These are phyloP conservation scores for Mycosarcoma mackinlayi DNA, from an alignment of 1,284 basidiomycete genomes.

Conservation along the genomic window DNA sequence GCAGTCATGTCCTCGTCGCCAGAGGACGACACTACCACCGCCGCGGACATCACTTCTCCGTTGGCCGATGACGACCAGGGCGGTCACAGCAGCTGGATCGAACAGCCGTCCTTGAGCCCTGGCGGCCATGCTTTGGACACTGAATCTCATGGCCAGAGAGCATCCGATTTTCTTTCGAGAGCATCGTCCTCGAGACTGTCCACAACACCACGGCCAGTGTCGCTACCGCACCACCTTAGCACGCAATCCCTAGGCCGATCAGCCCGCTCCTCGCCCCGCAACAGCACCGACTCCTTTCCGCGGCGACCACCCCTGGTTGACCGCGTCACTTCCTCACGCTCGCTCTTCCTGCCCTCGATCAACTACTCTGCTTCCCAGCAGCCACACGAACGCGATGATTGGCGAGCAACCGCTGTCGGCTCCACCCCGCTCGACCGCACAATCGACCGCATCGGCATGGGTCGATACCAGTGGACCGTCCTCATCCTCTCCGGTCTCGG, in stretches of 20 bases:
- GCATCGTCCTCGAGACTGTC: slow-evolving; percentile 7
- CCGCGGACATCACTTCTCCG: neutral
- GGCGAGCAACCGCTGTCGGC: slow-evolving; percentile 49
- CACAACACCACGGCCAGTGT: neutral
- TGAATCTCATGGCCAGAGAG: neutral
- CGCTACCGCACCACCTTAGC: slow-evolving; percentile 19
- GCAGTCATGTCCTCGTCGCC: slow-evolving; percentile 23
- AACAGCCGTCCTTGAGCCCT: slow-evolving; percentile 1
- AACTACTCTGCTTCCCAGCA: slow-evolving; percentile 17
- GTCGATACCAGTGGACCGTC: slow-evolving; percentile 69
- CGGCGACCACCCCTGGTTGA: slow-evolving; percentile 39
- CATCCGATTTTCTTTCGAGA: neutral
- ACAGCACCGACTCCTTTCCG: slow-evolving; percentile 13
- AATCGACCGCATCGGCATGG: slow-evolving; percentile 89
- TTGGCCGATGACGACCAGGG: slow-evolving; percentile 17
- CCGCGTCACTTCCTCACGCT: slow-evolving; percentile 27
- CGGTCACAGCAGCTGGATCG: slow-evolving; percentile 37
- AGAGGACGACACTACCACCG: neutral
- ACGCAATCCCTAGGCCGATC: slow-evolving; percentile 27
- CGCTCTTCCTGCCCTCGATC: slow-evolving; percentile 31
- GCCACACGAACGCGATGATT: slow-evolving; percentile 11
- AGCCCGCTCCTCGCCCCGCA: slow-evolving; percentile 19
- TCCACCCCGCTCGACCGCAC: slow-evolving; percentile 71
- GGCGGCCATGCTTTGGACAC: neutral
- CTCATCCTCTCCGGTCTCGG: slow-evolving; percentile 60